Conservation (phyloP, 305 asterid species). For the Petunia hybrid region DNA sequence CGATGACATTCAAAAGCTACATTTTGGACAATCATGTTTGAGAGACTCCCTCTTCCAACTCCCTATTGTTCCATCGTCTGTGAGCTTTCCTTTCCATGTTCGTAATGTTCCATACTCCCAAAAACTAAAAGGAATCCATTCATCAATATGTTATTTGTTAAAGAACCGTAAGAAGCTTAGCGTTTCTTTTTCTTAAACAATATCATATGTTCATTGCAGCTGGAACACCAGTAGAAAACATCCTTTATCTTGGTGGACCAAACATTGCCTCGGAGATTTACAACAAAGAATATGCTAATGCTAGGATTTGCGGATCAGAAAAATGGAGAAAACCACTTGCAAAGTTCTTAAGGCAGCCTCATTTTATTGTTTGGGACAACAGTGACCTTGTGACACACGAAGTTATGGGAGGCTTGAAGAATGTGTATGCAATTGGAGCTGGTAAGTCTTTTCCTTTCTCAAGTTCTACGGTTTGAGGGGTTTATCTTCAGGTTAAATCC, state of each 20-base stretch:
- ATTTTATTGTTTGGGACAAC: slow-evolving; percentile 90
- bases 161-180: background rate
- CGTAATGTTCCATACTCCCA: background rate
- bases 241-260: slow-evolving; percentile 89
- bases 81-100: too few relatives aligned
- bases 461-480: background rate
- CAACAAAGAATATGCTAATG: slow-evolving; percentile 88
- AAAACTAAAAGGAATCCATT: background rate
- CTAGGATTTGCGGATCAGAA: slow-evolving; percentile 83
- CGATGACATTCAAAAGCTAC: too few relatives aligned
- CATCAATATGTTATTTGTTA: background rate
- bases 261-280: slow-evolving; percentile 93
- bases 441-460: slow-evolving; percentile 50
- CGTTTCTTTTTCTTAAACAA: slow-evolving; percentile 22
- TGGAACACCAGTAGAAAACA: slow-evolving; percentile 74
- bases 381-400: slow-evolving; percentile 88
- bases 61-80: too few relatives aligned
- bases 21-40: too few relatives aligned
- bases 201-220: slow-evolving; percentile 50
- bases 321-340: slow-evolving; percentile 87
- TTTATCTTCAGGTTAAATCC: background rate
- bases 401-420: slow-evolving; percentile 94
- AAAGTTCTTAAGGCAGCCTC: slow-evolving; percentile 82
- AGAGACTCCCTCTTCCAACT: too few relatives aligned
- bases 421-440: slow-evolving; percentile 93